Conservation (phyloP, 2,329 filamentous ascomycete genomes). For the Cordyceps javanica region DNA sequence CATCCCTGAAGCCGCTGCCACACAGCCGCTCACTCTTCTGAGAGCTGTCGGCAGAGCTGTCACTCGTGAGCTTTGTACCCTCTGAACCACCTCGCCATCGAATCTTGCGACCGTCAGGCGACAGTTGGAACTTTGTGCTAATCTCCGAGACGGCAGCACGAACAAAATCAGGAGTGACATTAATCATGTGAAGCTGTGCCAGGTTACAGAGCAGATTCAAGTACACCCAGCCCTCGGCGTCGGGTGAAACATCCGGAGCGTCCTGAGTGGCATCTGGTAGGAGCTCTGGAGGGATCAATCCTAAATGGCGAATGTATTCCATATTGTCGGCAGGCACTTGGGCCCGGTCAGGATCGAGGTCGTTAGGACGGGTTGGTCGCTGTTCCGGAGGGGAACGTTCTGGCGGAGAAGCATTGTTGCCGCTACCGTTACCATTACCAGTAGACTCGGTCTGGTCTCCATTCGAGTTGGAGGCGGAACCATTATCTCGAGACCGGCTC, state of each 20-base stretch:
- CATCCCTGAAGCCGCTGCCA: slow-evolving; percentile 41
- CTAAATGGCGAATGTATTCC: slow-evolving; percentile 70
- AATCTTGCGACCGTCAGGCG: slow-evolving; percentile 69
- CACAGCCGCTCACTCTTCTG: slow-evolving; percentile 36
- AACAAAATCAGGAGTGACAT: slow-evolving; percentile 73
- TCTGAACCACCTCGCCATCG: slow-evolving; percentile 68
- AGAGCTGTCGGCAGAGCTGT: slow-evolving; percentile 48
- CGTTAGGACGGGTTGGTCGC: slow-evolving; percentile 67
- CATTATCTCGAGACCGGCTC: slow-evolving; percentile 35
- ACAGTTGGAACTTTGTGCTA: slow-evolving; percentile 72
- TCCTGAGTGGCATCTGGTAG: slow-evolving; percentile 32
- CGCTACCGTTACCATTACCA: slow-evolving; percentile 29
- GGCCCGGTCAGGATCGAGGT: slow-evolving; percentile 71
- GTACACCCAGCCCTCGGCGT: slow-evolving; percentile 73
- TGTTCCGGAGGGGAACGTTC: slow-evolving; percentile 53
- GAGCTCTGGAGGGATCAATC: slow-evolving; percentile 55
- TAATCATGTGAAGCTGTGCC: slow-evolving; percentile 79
- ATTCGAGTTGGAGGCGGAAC: slow-evolving; percentile 41
- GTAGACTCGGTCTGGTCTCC: slow-evolving; percentile 40
- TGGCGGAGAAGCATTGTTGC: slow-evolving; percentile 35
- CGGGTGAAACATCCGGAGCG: slow-evolving; percentile 47
- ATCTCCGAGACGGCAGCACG: slow-evolving; percentile 63
- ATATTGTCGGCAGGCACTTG: slow-evolving; percentile 74
- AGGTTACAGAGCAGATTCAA: slow-evolving; percentile 74
- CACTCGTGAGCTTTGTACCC: slow-evolving; percentile 60